Evolutionary conservation across 306 rosid species (phyloP), one percentile per base, ranked within the genome.

Genomic region (Fragaria nilgerrensis): DNA sequence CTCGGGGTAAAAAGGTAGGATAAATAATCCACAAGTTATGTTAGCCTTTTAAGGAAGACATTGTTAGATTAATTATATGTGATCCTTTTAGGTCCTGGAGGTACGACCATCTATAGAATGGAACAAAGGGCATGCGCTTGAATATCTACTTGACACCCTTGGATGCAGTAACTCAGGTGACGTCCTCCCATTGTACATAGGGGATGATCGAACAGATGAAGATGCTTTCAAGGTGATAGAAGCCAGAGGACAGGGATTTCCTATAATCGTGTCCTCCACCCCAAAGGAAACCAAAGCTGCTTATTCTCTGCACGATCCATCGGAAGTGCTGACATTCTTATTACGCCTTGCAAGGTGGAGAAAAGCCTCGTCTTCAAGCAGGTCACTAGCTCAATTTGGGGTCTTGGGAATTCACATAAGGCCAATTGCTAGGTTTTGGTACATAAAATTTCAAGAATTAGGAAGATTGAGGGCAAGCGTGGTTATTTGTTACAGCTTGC

Each of bases 121-220:
- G 98, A 91, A 95, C 87, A 95, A 95, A 88, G 98, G 98, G 22
- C 88, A 95, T 82, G 98, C 97, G 27, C 82, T 95, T 29, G 91
- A 90, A 72, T 95, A 92, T 80, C 85, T 89, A 77, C 93, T 92
- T 11, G 89, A 88, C 78, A 88, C 84, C 23, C 82, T 92, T 16
- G 97, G 98, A 32, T 78, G 89, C 55, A 65, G 83, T 85, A 81
- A 77, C 64, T 85, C 82, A 53, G 56, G 68, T 62, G 89, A 92
- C 12, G 80, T 95, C 78, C 87, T 95, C 77, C 98, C 98, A 0
- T 10, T 92, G 56, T 92, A 92, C 65, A 92, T 92, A 0, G 98
- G 98, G 0, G 98, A 95, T 39, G 98, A 95, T 87, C 93, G 86
- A 81, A 88, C 90, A 0, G 98, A 95, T 55, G 98, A 95, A 82